Percentiles rank a stretch among this genome's conserved stretches.
Evolutionary conservation across 2,329 filamentous ascomycete genomes (phyloP).

Genomic region (Xylariaceae sp.): DNA sequence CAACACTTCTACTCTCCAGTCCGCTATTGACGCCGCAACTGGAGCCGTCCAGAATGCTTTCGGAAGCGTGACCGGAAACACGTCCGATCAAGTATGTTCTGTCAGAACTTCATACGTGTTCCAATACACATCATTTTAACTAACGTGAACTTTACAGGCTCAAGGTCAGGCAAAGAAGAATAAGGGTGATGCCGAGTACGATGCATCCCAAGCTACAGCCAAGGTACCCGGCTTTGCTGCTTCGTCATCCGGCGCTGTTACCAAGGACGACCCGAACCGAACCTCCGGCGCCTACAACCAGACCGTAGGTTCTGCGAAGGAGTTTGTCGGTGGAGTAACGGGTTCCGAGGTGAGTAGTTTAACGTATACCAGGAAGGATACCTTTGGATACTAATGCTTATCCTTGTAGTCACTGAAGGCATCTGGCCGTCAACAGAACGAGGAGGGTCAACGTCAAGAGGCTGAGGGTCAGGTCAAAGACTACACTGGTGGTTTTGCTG

Average conservation of each 20-base stretch:
- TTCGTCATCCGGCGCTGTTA: slow-evolving; percentile 69
- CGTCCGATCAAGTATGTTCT: slow-evolving; percentile 60
- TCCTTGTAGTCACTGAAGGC: slow-evolving; percentile 65
- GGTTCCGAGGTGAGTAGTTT: slow-evolving; percentile 65
- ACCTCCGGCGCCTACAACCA: slow-evolving; percentile 80
- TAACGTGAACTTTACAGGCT: slow-evolving; percentile 39
- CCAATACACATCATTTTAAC: neutral
- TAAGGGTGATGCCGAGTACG: slow-evolving; percentile 67
- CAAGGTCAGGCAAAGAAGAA: slow-evolving; percentile 68
- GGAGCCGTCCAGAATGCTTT: slow-evolving; percentile 73
- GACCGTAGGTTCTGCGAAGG: slow-evolving; percentile 84
- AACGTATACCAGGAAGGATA: neutral
- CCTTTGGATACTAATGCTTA: neutral
- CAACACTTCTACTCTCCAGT: slow-evolving; percentile 75
- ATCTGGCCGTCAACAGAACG: slow-evolving; percentile 76
- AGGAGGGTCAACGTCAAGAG: slow-evolving; percentile 78
- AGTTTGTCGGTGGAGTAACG: slow-evolving; percentile 73
- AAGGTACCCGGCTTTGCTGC: slow-evolving; percentile 75
- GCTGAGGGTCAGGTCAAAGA: slow-evolving; percentile 81
- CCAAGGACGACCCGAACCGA: slow-evolving; percentile 74
- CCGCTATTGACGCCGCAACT: slow-evolving; percentile 72
- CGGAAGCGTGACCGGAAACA: slow-evolving; percentile 73
- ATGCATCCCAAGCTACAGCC: slow-evolving; percentile 72
- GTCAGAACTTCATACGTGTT: neutral
- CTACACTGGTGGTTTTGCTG: slow-evolving; percentile 65